These are phyloP conservation scores for Fusarium sarcochroum DNA, from an alignment of 2,329 filamentous ascomycete genomes.

Conservation along the genomic window DNA sequence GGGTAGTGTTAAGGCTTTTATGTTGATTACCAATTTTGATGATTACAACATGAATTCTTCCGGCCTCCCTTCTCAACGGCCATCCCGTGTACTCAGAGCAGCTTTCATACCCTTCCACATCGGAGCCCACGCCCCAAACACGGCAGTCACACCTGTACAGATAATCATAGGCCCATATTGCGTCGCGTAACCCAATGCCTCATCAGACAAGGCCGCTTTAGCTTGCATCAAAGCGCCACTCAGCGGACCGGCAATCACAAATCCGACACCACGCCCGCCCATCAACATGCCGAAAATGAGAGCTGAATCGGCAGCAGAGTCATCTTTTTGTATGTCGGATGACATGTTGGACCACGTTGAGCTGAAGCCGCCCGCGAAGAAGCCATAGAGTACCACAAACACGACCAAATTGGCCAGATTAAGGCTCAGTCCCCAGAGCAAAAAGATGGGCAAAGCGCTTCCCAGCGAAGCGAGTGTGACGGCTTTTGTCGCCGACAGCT, in stretches of 20 bases:
- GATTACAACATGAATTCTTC: not conserved
- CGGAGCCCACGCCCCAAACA: conserved; percentile 51
- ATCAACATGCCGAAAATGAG: conserved; percentile 52
- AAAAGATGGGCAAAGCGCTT: conserved; percentile 67
- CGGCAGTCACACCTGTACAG: conserved; percentile 50
- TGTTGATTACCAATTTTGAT: too few species aligned
- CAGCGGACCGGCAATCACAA: conserved; percentile 47
- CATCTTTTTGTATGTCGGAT: conserved; percentile 54
- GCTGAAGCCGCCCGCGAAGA: conserved; percentile 74
- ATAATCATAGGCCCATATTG: conserved; percentile 53
- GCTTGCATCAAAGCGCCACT: conserved; percentile 49
- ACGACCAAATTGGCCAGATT: conserved; percentile 66
- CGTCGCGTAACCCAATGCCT: conserved; percentile 50
- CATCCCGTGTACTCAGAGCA: conserved; percentile 54
- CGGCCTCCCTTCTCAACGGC: conserved; percentile 55
- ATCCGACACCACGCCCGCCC: conserved; percentile 50
- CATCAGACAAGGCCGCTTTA: conserved; percentile 35
- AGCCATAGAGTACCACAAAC: conserved; percentile 73
- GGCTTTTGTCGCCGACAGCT: conserved; percentile 63
- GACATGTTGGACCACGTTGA: conserved; percentile 71
- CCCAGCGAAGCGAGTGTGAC: conserved; percentile 69
- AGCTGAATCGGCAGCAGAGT: conserved; percentile 46
- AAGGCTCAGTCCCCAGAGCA: conserved; percentile 71
- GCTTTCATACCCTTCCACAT: conserved; percentile 53
- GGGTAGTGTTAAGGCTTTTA: not conserved